Percentiles rank a stretch among this genome's conserved stretches.
These are phyloP conservation scores for Aspergillus diversus DNA, from an alignment of 495 filamentous ascomycete genomes.

Conservation along the genomic window DNA sequence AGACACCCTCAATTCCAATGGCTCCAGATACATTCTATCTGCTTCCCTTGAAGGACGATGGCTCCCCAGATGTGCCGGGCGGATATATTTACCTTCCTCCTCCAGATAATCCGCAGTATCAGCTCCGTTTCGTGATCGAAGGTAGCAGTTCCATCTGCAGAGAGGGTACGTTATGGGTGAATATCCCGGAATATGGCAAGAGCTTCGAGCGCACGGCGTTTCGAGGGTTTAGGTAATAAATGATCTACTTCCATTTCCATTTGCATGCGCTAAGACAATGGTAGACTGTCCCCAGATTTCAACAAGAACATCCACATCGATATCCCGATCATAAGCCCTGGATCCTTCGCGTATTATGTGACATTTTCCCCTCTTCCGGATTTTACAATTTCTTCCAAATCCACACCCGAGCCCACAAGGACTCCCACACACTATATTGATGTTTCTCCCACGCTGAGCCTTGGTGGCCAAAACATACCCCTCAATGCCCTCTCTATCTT, in stretches of 20 bases:
- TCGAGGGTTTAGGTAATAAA: constrained; percentile 76
- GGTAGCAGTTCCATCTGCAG: constrained; percentile 95
- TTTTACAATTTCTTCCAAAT: constrained; percentile 62
- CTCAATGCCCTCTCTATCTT: constrained; percentile 87
- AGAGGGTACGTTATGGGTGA: constrained; percentile 92
- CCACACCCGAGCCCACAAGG: constrained; percentile 58
- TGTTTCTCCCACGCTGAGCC: constrained; percentile 79
- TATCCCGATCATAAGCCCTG: constrained; percentile 78
- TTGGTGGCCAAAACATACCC: constrained; percentile 71
- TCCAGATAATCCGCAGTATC: constrained; percentile 68
- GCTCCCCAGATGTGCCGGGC: constrained; percentile 85
- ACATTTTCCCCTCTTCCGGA: constrained; percentile 86
- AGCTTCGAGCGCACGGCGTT: constrained; percentile 78
- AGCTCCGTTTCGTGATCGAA: constrained; percentile 89
- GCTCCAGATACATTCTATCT: constrained; percentile 68
- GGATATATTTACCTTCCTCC: constrained; percentile 91
- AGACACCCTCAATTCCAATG: constrained; percentile 28
- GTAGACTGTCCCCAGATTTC: constrained; percentile 87
- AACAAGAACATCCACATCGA: constrained; percentile 88
- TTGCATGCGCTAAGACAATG: constrained; percentile 28
- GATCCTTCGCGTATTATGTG: constrained; percentile 94
- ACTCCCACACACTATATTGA: constrained; percentile 88
- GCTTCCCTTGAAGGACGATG: constrained; percentile 87
- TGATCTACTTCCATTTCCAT: constrained; percentile 9
- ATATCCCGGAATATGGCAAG: constrained; percentile 77